phyloP scores from a whole-genome alignment of 345 rosid genomes.

The Nephelium lappaceum region DNA sequence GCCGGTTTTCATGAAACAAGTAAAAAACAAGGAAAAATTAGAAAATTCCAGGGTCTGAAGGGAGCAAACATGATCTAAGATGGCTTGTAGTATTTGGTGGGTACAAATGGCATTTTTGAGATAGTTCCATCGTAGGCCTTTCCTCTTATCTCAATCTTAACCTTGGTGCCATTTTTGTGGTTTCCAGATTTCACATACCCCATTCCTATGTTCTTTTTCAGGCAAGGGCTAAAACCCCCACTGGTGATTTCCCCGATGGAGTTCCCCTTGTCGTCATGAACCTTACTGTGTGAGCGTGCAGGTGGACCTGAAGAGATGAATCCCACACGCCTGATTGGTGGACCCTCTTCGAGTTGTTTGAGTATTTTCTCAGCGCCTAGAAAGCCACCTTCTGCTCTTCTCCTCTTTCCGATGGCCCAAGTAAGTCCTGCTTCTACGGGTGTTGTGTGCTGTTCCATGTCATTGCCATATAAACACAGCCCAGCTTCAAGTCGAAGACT shows the following conservation, averaged over 20 bases:
- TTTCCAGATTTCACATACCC: constrained; percentile 92
- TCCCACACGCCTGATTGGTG: constrained; percentile 84
- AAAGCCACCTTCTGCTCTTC: constrained; percentile 95
- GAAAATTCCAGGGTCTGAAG: constrained; percentile 12
- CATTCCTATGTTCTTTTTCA: constrained; percentile 97
- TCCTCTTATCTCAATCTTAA: constrained; percentile 79
- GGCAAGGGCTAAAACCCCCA: constrained; percentile 96
- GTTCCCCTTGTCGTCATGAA: constrained; percentile 72
- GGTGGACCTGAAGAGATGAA: constrained; percentile 88
- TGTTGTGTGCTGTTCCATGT: constrained; percentile 90
- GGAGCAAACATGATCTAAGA: constrained; percentile 37
- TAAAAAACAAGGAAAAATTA: constrained; percentile 17
- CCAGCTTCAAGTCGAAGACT: constrained; percentile 97
- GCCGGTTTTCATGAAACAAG: background rate
- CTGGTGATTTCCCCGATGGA: constrained; percentile 93
- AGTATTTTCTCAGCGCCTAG: constrained; percentile 90
- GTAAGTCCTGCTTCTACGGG: constrained; percentile 95
- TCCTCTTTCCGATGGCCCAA: constrained; percentile 98
- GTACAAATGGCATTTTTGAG: constrained; percentile 86
- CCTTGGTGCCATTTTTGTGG: constrained; percentile 84
- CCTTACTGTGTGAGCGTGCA: constrained; percentile 91
- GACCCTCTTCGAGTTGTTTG: constrained; percentile 86
- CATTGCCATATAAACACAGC: constrained; percentile 85
- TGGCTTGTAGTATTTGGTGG: constrained; percentile 86
- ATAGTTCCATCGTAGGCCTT: constrained; percentile 81